Evolutionary conservation across 2,329 filamentous ascomycete species (phyloP).

Genomic region (Mycosphaerella sp.): DNA sequence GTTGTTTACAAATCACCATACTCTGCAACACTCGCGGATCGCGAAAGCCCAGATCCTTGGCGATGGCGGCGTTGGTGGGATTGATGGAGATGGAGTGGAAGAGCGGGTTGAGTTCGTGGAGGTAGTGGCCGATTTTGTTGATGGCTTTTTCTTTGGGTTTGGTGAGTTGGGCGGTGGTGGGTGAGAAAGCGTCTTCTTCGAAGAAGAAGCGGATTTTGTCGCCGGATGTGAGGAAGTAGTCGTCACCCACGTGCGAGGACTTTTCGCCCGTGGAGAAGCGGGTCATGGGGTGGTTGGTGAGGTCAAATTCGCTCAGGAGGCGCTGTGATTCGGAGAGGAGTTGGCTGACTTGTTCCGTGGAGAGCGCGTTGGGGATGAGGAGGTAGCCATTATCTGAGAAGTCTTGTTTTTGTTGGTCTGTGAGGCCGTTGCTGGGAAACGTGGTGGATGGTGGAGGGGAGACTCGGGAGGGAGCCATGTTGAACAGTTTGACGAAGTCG

Average conservation of each 20-base stretch:
- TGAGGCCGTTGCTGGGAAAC: constrained; percentile 52
- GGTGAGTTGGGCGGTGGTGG: constrained; percentile 51
- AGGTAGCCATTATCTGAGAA: constrained; percentile 87
- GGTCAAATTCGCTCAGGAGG: constrained; percentile 67
- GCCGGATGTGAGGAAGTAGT: constrained; percentile 84
- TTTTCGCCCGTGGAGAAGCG: constrained; percentile 79
- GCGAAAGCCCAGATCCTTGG: constrained; percentile 62
- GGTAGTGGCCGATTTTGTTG: constrained; percentile 57
- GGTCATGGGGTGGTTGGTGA: constrained; percentile 86
- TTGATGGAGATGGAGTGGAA: constrained; percentile 51
- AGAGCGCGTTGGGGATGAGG: constrained; percentile 72
- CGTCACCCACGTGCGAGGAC: constrained; percentile 79
- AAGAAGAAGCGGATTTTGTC: constrained; percentile 97
- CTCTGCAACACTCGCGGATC: constrained; percentile 80
- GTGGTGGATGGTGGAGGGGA: constrained; percentile 25
- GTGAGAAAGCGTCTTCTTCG: constrained; percentile 82
- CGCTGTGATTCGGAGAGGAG: constrained; percentile 69
- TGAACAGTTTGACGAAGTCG: neutral
- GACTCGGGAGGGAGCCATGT: constrained; percentile 26
- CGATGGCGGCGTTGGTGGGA: constrained; percentile 56
- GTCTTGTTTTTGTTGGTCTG: constrained; percentile 55
- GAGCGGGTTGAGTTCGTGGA: constrained; percentile 42
- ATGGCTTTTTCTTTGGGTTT: constrained; percentile 80
- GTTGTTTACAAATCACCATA: constrained; percentile 99
- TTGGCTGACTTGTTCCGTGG: constrained; percentile 55